Evolutionary conservation across 2,329 filamentous ascomycete genomes (phyloP), one percentile per base, ranked within the genome.

Genomic region (Stachybotrys elegans): DNA sequence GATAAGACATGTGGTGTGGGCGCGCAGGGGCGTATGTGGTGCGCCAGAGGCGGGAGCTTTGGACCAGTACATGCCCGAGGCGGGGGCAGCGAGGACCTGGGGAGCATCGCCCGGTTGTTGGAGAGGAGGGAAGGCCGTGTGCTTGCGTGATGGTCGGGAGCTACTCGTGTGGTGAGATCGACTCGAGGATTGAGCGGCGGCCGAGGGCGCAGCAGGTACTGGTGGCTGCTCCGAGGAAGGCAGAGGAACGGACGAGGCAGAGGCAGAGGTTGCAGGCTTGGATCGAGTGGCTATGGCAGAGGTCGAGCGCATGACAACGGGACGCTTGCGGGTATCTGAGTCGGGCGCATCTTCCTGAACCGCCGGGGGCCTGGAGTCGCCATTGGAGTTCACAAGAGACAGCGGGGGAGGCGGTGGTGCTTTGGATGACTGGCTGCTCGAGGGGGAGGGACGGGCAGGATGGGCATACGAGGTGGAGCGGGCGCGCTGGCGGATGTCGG

Each of bases 51-150:
- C 72, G 7, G 76, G 78, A 9, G 82, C 81, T 27, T 72, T 74
- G 43, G 80, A 84, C 81, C 83, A 86, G 66, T 86, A 86, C 82
- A 86, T 86, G 54, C 82, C 83, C 40, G 79, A 83, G 16, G 83
- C 77, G 21, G 83, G 83, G 14, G 83, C 81, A 4, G 75, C 69
- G 9, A 75, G 70, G 16, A 86, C 80, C 46, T 84, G 76, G 6
- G 79, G 74, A 2, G 77, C 77, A 21, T 73, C 75, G 37, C 67
- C 67, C 11, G 76, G 71, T 52, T 80, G 73, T 27, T 73, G 75
- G 5, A 83, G 67, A n/a, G 76, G 68, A 25, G 81, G 81, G 40
- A 78, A 81, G 2, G 71, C 59, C 7, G 68, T 67, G 52, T 78
- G 68, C 40, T 69, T 60, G 23, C 64, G 61, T 6, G 60, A 55